phyloP scores from a whole-genome alignment of 108 stramenopile genomes.

The Pseudonitzschia multiseries region DNA sequence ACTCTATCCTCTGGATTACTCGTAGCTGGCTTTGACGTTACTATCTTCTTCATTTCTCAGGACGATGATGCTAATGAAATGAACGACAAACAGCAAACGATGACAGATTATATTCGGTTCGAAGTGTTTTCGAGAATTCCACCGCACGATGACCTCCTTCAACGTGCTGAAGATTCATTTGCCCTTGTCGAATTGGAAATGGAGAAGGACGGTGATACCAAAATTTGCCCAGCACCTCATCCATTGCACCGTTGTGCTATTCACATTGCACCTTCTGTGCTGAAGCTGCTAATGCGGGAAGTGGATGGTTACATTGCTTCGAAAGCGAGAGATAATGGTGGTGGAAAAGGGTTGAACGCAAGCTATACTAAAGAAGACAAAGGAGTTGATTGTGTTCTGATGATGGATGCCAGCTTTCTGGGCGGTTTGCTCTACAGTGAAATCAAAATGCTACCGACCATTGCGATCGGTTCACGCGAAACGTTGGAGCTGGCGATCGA shows the following conservation, averaged over 20 bases:
- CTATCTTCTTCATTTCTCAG: conserved; percentile 1
- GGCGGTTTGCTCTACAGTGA: conserved; percentile 24
- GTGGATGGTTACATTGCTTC: neutral
- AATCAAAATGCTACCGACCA: conserved; percentile 18
- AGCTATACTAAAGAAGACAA: neutral
- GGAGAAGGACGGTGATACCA: neutral
- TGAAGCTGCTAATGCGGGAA: neutral
- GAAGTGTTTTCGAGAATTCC: neutral
- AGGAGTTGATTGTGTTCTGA: conserved; percentile 14
- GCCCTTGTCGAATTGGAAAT: neutral
- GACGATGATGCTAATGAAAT: neutral
- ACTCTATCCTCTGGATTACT: neutral
- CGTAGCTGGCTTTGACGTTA: neutral
- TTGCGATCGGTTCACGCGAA: conserved; percentile 8
- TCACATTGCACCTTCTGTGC: conserved; percentile 3
- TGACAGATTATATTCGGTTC: neutral
- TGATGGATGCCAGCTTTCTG: conserved; percentile 22
- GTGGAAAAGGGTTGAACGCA: neutral
- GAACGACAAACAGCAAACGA: neutral
- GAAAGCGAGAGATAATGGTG: neutral
- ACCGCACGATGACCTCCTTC: neutral
- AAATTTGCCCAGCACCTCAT: conserved; percentile 1
- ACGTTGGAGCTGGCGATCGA: conserved; percentile 21
- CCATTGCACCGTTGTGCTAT: conserved; percentile 22
- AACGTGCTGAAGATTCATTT: conserved; percentile 16